Conservation (phyloP, 371 early-diverging fungal species). For the Mortierella polycephala region DNA sequence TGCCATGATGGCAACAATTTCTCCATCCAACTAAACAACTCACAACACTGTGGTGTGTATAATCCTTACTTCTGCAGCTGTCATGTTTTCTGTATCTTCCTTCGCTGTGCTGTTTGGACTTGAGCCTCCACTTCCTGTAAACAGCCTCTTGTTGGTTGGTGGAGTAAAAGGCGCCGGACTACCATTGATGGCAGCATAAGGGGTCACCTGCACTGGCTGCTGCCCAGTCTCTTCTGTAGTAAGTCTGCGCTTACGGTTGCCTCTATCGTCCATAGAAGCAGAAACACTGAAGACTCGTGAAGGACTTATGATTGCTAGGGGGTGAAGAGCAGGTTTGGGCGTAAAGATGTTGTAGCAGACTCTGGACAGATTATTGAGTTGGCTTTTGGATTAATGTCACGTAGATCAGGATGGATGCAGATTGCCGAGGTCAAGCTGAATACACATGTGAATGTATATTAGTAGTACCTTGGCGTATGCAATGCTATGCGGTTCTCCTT, state of each 20-base stretch:
- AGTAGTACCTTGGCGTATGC: too few relatives aligned
- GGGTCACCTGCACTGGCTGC: conserved; percentile 15
- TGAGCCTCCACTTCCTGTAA: conserved; percentile 26
- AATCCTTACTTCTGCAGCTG: conserved; percentile 40
- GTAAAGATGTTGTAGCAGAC: too few relatives aligned
- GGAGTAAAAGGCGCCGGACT: conserved; percentile 22
- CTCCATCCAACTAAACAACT: not conserved
- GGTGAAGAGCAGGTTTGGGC: too few relatives aligned
- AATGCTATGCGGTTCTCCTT: too few relatives aligned
- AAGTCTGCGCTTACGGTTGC: conserved; percentile 47
- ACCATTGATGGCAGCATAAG: conserved; percentile 17
- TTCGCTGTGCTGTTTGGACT: conserved; percentile 23
- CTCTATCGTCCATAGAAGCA: conserved; percentile 52
- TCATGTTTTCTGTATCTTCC: conserved; percentile 41
- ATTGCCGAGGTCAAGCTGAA: too few relatives aligned
- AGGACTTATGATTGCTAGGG: too few relatives aligned
- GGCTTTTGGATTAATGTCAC: too few relatives aligned
- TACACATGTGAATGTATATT: too few relatives aligned
- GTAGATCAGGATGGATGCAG: too few relatives aligned
- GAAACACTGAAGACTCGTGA: not conserved
- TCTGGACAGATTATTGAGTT: too few relatives aligned
- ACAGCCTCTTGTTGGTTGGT: conserved; percentile 46
- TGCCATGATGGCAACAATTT: not conserved
- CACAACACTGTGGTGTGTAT: not conserved
- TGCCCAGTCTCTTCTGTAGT: conserved; percentile 27